Evolutionary conservation across 257 asterid genomes (phyloP), one percentile per base, ranked within the genome.

Genomic region (Cynanchum wilfordii): DNA sequence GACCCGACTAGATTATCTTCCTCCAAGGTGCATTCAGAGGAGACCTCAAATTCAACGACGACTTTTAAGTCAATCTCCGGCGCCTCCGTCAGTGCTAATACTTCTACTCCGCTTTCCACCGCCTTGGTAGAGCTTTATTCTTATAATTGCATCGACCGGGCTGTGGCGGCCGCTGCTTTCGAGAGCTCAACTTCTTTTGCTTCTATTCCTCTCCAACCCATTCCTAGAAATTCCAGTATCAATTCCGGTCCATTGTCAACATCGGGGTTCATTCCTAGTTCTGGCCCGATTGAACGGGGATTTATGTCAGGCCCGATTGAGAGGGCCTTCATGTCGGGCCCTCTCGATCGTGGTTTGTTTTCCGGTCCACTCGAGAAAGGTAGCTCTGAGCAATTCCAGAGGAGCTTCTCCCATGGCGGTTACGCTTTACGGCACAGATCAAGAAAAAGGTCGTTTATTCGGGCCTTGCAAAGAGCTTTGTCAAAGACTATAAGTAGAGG

Each of bases 61-160:
- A 78, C 90, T 75, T 90, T 93, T 71, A 76, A 70, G 81, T 86
- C 96, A 15, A 93, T 93, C 47, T 93, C 97, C 77, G 98, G 98
- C 67, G 97, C 98, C 55, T 83, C 98, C 71, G 94, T 93, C 24
- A 89, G 96, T 68, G 98, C 98, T 77, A 93, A 93, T 84, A 80
- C 98, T 10, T 90, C 97, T 5, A 93, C 98, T 25, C 97, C 97
- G 16, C 97, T 86, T 16, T 93, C 98, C 82, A 93, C 98, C 56
- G 78, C 96, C 3, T 66, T 86, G 7, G 80, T 87, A 36, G 97
- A 91, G 57, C 82, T 85, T 7, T 89, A 84, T 65, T 86, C 93
- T 29, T 79, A 84, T 83, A 81, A 82, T 80, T 82, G 81, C 2
- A 78, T 86, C 76, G 96, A 90, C 75, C 80, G 92, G 20, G 95